Base-by-base conservation (phyloP, 1,284 basidiomycete species). In the Sphaerobolus stellatus region DNA sequence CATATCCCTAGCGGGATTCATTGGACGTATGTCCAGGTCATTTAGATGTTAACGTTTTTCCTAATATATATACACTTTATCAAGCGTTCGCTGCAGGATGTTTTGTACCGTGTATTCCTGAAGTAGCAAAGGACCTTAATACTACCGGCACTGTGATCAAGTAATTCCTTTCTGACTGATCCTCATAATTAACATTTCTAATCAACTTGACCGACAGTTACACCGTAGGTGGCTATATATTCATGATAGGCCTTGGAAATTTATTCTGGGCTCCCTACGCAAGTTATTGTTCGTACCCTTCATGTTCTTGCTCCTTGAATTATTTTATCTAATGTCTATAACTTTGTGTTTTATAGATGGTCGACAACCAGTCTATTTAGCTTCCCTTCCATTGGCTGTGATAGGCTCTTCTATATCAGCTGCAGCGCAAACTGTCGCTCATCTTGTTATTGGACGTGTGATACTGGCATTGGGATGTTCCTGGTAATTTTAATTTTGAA, bases 81-180 rank as follows among this genome's bases (percentile, higher is more conserved):
- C 54, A 22, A 90, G 86, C 86, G 28, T 82, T 90, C 63, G 79
- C 86, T 0, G 77, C 82, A 1, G 81, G 83, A 5, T 79, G 82
- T 2, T 88, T 90, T 66, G 74, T 87, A 2, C 88, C 88, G 0
- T 79, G 81, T 0, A 86, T 90, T 45, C 84, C 85, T 0, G 74
- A 83, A 54, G 83, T 90, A 59, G 78, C 83, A 0, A 66, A 69
- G 22, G 86, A 90, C 52, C 70, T 90, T 5, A 53, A 77, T 31
- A 78, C 84, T 0, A 80, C 82, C 0, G 74, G 75, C 1, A 61
- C 75, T 4, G 66, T 84, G 25, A 75, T 89, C 58, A 83, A 80
- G 78, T 83, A 68, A 54, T 75, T 67, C 5, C 61, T 69, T 27
- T 44, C 16, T 22, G 24, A 22, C 4, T 44, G 7, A 20, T n/a